These are phyloP conservation scores for Delonix regia DNA, from an alignment of 306 rosid species.

Conservation along the genomic window DNA sequence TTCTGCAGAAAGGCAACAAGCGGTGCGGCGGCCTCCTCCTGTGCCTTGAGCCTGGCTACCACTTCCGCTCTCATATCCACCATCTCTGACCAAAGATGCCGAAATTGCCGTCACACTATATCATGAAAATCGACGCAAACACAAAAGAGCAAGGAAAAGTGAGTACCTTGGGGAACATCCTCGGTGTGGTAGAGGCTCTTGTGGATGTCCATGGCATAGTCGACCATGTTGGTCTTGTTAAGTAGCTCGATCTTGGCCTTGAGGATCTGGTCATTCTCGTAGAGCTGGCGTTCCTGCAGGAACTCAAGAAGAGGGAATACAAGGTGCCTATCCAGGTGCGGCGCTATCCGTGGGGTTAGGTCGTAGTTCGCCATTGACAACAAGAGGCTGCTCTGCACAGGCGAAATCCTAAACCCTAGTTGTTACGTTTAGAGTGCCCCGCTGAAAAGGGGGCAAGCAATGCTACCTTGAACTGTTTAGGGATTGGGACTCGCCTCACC, in stretches of 20 bases:
- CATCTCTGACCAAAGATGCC: constrained; percentile 6
- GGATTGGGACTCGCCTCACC: too few relatives aligned
- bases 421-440: background rate
- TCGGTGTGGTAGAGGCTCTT: constrained; percentile 87
- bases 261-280: constrained; percentile 79
- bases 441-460: background rate
- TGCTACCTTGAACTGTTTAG: too few relatives aligned
- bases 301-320: constrained; percentile 90
- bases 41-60: constrained; percentile 24
- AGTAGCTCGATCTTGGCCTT: constrained; percentile 89
- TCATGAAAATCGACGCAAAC: background rate
- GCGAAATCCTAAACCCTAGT: background rate
- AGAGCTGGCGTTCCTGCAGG: constrained; percentile 76
- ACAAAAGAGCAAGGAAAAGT: background rate
- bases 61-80: constrained; percentile 7
- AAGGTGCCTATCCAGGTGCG: constrained; percentile 79
- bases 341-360: constrained; percentile 83
- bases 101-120: background rate
- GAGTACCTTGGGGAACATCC: constrained; percentile 67
- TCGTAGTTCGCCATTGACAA: constrained; percentile 77
- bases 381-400: background rate
- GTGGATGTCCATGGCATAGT: constrained; percentile 93
- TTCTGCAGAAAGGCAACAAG: constrained; percentile 82
- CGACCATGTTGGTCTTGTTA: constrained; percentile 94
- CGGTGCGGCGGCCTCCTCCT: constrained; percentile 80